phyloP scores from a whole-genome alignment of 148 eudicot genomes.

The Amaranthus palmeri region DNA sequence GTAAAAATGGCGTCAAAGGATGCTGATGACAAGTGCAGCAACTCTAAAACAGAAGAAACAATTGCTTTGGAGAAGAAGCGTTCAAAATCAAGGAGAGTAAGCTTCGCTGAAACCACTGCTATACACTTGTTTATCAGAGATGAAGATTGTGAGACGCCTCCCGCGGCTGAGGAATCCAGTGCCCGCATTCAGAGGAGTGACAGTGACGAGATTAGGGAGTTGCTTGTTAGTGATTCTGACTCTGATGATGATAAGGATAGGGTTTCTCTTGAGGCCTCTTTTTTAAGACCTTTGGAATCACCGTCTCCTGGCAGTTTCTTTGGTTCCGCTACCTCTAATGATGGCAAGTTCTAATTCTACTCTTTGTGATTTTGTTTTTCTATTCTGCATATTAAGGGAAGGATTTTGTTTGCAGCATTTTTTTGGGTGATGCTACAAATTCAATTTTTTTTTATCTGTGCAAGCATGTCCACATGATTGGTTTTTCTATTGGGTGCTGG shows the following conservation, averaged over 20 bases:
- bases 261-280: slow-evolving; percentile 14
- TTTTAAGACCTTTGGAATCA: slow-evolving; percentile 30
- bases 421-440: not conserved
- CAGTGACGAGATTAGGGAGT: slow-evolving; percentile 34
- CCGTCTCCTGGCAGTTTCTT: slow-evolving; percentile 36
- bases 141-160: slow-evolving; percentile 57
- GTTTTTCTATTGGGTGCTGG: too few relatives aligned
- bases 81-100: slow-evolving; percentile 52
- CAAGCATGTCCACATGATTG: too few relatives aligned
- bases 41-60: slow-evolving; percentile 16
- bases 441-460: not conserved
- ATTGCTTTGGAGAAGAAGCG: slow-evolving; percentile 6
- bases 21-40: slow-evolving; percentile 3
- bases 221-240: slow-evolving; percentile 17
- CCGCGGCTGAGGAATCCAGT: slow-evolving; percentile 16
- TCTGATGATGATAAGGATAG: slow-evolving; percentile 26
- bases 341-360: slow-evolving; percentile 18
- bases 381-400: too few relatives aligned
- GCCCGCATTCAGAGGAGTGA: slow-evolving; percentile 26
- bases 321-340: slow-evolving; percentile 45
- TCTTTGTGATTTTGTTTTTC: not conserved
- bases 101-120: slow-evolving; percentile 91
- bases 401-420: too few relatives aligned
- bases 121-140: slow-evolving; percentile 71
- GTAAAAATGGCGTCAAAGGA: slow-evolving; percentile 4